Evolutionary conservation across 139 green algal genomes (phyloP).

Genomic region (Marvania coccoides): DNA sequence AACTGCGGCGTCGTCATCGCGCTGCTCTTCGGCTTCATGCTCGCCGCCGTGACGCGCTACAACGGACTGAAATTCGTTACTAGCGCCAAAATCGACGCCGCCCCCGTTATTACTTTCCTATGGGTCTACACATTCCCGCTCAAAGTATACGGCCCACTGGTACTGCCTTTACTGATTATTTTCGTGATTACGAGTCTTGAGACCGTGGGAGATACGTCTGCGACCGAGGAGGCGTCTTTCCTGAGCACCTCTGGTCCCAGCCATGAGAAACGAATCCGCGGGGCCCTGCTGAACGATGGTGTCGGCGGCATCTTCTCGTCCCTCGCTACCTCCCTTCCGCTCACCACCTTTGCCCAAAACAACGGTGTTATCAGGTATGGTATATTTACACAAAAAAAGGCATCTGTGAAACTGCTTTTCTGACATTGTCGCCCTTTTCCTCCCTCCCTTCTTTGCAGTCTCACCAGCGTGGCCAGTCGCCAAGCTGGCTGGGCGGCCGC

Average conservation of each 20-base stretch:
- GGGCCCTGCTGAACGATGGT: constrained; percentile 51
- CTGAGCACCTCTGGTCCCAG: constrained; percentile 15
- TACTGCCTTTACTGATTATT: constrained; percentile 1
- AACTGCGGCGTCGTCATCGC: constrained; percentile 46
- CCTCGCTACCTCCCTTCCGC: constrained; percentile 47
- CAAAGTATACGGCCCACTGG: background rate
- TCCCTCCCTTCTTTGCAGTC: no score
- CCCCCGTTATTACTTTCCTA: constrained; percentile 60
- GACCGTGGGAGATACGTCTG: constrained; percentile 61
- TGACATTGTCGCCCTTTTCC: background rate
- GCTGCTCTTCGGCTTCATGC: constrained; percentile 45
- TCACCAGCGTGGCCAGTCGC: constrained; percentile 42
- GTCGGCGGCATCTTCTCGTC: constrained; percentile 41
- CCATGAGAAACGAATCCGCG: constrained; percentile 34
- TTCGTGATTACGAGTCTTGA: constrained; percentile 56
- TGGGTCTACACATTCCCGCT: constrained; percentile 61
- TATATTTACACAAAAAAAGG: background rate
- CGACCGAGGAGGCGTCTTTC: constrained; percentile 54
- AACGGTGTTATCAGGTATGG: constrained; percentile 71
- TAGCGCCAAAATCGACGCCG: constrained; percentile 30
- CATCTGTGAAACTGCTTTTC: background rate
- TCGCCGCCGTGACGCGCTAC: constrained; percentile 20
- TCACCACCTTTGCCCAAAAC: constrained; percentile 71
- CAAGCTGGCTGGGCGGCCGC: constrained; percentile 43
- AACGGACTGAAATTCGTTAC: constrained; percentile 38